These are phyloP conservation scores for Austroboletus festivus DNA, from an alignment of 768 basidiomycete species.

Conservation along the genomic window DNA sequence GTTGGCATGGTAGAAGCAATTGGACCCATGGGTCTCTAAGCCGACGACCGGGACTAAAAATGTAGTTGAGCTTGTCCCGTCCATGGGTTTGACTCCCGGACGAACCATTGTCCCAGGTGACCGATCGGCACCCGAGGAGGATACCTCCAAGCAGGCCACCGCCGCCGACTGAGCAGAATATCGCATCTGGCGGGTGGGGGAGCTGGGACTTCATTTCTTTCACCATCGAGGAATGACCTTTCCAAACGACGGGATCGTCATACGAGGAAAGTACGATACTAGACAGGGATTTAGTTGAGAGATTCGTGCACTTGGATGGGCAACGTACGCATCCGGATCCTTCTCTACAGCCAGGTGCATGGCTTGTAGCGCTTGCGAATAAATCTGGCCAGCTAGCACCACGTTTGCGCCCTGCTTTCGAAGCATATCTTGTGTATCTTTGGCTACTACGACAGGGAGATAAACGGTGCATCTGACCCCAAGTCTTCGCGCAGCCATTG, in stretches of 20 bases:
- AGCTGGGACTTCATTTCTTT: slow-evolving; percentile 59
- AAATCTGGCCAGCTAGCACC: slow-evolving; percentile 54
- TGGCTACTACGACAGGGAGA: slow-evolving; percentile 53
- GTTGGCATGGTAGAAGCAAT: slow-evolving; percentile 72
- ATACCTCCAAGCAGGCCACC: slow-evolving; percentile 70
- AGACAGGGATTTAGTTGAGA: background rate
- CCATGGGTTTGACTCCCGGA: background rate
- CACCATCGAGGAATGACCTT: slow-evolving; percentile 75
- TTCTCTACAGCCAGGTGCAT: slow-evolving; percentile 45
- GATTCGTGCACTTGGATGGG: background rate
- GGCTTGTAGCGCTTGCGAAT: slow-evolving; percentile 52
- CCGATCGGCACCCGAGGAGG: slow-evolving; percentile 58
- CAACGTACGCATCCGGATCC: slow-evolving; percentile 53
- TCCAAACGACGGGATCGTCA: slow-evolving; percentile 66
- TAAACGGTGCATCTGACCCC: slow-evolving; percentile 63
- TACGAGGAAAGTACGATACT: slow-evolving; percentile 73
- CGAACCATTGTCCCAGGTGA: slow-evolving; percentile 71
- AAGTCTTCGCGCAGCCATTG: slow-evolving; percentile 56
- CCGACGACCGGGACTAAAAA: slow-evolving; percentile 62
- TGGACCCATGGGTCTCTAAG: slow-evolving; percentile 68
- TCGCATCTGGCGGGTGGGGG: slow-evolving; percentile 55
- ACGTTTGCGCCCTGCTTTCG: slow-evolving; percentile 54
- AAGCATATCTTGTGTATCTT: slow-evolving; percentile 49
- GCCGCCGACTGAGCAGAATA: slow-evolving; percentile 78
- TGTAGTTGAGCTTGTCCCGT: background rate